A percentile compares a stretch with the other conserved stretches of the same genome.
These are phyloP conservation scores for Exophiala aquamarina DNA, from an alignment of 2,329 filamentous ascomycete species.

Conservation along the genomic window DNA sequence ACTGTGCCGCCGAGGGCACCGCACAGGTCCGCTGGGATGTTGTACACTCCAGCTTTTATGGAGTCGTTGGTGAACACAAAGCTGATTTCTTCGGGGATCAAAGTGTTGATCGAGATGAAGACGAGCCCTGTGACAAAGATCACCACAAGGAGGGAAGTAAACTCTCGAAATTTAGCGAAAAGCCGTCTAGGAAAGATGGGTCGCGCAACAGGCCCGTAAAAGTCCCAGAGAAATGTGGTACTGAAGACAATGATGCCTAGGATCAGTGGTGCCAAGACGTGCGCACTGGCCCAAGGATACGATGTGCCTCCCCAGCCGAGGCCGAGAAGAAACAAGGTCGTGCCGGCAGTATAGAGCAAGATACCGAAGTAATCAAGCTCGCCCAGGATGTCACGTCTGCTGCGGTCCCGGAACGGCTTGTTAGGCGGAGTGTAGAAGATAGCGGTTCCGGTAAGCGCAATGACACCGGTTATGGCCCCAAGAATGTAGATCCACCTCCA, in stretches of 20 bases:
- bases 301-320: constrained; percentile 41
- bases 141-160: constrained; percentile 40
- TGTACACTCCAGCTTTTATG: constrained; percentile 37
- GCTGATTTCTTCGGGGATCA: constrained; percentile 45
- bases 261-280: constrained; percentile 37
- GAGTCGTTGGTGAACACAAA: constrained; percentile 40
- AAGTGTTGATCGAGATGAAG: constrained; percentile 45
- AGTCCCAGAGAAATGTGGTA: constrained; percentile 40
- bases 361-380: constrained; percentile 49
- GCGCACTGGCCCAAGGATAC: constrained; percentile 43
- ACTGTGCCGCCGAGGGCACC: constrained; percentile 2
- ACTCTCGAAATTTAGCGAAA: constrained; percentile 33
- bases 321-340: constrained; percentile 44
- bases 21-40: constrained; percentile 35
- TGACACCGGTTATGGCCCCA: constrained; percentile 6
- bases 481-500: constrained; percentile 12
- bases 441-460: constrained; percentile 4
- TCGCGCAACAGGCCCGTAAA: constrained; percentile 35
- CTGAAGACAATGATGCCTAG: constrained; percentile 37
- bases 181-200: constrained; percentile 45
- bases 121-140: constrained; percentile 43
- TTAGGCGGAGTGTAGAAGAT: constrained; percentile 11
- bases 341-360: constrained; percentile 41
- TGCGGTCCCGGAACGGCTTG: neutral
- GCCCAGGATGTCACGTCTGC: constrained; percentile 27